Percentiles rank a stretch among this genome's conserved stretches.
These are phyloP conservation scores for Cryptococcus hybrid DNA, from an alignment of 1,284 basidiomycete genomes.

Conservation along the genomic window DNA sequence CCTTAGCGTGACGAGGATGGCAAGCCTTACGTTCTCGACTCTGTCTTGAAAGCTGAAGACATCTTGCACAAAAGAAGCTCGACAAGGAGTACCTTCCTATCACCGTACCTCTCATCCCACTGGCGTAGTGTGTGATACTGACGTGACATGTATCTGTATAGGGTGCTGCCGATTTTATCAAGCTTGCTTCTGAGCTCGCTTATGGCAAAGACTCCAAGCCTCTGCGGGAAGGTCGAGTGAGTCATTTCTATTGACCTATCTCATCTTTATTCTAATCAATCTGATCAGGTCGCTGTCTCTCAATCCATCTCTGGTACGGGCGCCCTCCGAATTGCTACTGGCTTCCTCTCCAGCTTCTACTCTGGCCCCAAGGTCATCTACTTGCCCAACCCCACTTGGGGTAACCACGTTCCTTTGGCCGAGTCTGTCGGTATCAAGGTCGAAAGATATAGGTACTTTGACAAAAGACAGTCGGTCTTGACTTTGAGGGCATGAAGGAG, in stretches of 20 bases:
- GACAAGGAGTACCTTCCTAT: conserved; percentile 99
- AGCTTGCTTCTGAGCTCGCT: conserved; percentile 83
- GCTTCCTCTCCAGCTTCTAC: conserved; percentile 83
- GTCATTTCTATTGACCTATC: conserved; percentile 35
- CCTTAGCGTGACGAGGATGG: conserved; percentile 89
- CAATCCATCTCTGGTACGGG: conserved; percentile 99
- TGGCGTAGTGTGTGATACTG: conserved; percentile 1
- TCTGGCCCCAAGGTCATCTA: conserved; percentile 85
- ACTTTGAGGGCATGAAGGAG: conserved; percentile 86
- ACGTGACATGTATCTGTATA: conserved; percentile 3
- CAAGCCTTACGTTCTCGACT: conserved; percentile 90
- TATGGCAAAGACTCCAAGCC: conserved; percentile 81
- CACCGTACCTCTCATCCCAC: conserved; percentile 52
- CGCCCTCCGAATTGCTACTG: conserved; percentile 92
- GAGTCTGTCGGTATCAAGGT: conserved; percentile 90
- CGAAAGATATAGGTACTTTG: conserved; percentile 85
- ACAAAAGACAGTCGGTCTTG: conserved; percentile 91
- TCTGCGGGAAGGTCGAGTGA: conserved; percentile 71
- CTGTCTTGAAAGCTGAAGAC: conserved; percentile 74
- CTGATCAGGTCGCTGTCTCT: conserved; percentile 73
- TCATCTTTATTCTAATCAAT: neutral
- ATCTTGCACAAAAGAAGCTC: conserved; percentile 61
- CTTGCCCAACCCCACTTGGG: conserved; percentile 93
- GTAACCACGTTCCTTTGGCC: conserved; percentile 85
- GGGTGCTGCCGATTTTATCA: conserved; percentile 77